Conservation (phyloP, 2,329 filamentous ascomycete genomes). For the Xylariaceae sp. region DNA sequence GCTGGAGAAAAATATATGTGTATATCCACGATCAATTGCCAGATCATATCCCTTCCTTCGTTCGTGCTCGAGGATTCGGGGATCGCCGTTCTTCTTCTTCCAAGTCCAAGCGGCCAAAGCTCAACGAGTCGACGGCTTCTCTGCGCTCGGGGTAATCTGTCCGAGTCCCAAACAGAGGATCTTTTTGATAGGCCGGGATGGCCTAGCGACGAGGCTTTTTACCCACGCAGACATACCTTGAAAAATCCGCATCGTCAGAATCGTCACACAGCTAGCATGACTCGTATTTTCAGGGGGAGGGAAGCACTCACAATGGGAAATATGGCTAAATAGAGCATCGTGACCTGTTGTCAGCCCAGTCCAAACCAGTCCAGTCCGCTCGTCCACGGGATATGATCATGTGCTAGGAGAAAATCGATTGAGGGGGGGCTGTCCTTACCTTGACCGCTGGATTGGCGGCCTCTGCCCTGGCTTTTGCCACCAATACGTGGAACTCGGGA, state of each 20-base stretch:
- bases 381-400: neutral
- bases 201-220: conserved; percentile 43
- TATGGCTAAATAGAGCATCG: conserved; percentile 43
- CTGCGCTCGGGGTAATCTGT: neutral
- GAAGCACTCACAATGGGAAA: conserved; percentile 51
- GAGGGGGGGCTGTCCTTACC: conserved; percentile 34
- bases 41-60: neutral
- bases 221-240: conserved; percentile 58
- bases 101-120: conserved; percentile 2
- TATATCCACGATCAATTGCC: neutral
- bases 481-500: conserved; percentile 52
- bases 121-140: neutral
- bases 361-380: conserved; percentile 17
- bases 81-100: neutral
- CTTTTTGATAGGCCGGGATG: neutral
- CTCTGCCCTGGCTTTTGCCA: conserved; percentile 46
- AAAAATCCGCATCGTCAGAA: conserved; percentile 16
- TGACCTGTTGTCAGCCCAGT: conserved; percentile 18
- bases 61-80: neutral
- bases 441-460: conserved; percentile 47
- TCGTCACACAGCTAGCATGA: neutral
- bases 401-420: no score
- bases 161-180: neutral
- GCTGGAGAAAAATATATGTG: neutral
- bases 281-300: neutral